A percentile compares a stretch with the other conserved stretches of the same genome.
phyloP scores from a whole-genome alignment of 2,329 filamentous ascomycete genomes.

The Aureobasidium sp. region DNA sequence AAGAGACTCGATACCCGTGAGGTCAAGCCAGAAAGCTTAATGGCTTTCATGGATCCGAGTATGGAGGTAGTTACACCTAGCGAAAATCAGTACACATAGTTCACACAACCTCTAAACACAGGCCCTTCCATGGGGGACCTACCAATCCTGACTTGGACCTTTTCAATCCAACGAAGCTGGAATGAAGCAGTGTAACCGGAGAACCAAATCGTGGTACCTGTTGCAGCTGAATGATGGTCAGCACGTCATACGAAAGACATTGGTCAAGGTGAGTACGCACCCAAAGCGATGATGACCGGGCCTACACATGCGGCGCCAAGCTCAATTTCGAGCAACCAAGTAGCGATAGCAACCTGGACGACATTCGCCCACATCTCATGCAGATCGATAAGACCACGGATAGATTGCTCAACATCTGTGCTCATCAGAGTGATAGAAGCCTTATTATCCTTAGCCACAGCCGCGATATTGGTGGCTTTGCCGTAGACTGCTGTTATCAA shows the following conservation, averaged over 20 bases:
- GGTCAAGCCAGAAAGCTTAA: slow-evolving; percentile 13
- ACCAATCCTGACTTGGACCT: slow-evolving; percentile 10
- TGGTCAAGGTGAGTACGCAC: background rate
- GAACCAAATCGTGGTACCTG: background rate
- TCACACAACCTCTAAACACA: slow-evolving; percentile 11
- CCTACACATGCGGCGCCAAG: slow-evolving; percentile 11
- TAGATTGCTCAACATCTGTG: slow-evolving; percentile 7
- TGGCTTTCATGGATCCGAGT: slow-evolving; percentile 14
- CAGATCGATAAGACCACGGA: background rate
- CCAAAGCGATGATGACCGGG: slow-evolving; percentile 7
- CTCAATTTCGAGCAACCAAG: slow-evolving; percentile 2
- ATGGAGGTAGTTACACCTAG: slow-evolving; percentile 16
- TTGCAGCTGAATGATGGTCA: background rate
- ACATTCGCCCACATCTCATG: slow-evolving; percentile 13
- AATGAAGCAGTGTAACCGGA: slow-evolving; percentile 1
- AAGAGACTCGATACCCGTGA: background rate
- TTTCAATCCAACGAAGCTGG: slow-evolving; percentile 11
- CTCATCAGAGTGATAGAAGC: slow-evolving; percentile 4
- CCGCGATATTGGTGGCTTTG: background rate
- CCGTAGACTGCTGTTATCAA: slow-evolving; percentile 8
- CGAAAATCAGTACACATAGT: background rate
- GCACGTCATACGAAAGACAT: background rate
- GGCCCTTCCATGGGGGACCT: too few species aligned
- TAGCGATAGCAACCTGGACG: slow-evolving; percentile 8
- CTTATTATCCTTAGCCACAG: background rate